phyloP scores from a whole-genome alignment of 2,329 filamentous ascomycete species.

The Dactylellina parvicollis region DNA sequence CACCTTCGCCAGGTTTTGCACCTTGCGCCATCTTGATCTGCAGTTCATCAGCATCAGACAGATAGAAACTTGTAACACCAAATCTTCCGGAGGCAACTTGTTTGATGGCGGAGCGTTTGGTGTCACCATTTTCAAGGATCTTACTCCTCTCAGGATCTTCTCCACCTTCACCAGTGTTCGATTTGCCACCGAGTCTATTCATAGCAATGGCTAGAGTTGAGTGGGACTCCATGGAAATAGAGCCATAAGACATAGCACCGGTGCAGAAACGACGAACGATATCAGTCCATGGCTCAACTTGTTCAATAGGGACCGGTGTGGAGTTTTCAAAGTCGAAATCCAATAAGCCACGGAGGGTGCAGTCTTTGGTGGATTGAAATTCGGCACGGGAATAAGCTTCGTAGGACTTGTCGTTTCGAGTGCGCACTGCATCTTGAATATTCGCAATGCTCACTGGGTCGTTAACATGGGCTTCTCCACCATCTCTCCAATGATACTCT shows the following conservation, averaged over 20 bases:
- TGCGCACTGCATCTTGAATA: slow-evolving; percentile 93
- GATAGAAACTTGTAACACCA: slow-evolving; percentile 92
- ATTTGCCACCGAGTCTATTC: slow-evolving; percentile 96
- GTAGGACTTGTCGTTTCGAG: slow-evolving; percentile 98
- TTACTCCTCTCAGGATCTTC: slow-evolving; percentile 92
- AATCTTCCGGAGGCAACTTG: slow-evolving; percentile 96
- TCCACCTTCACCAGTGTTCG: slow-evolving; percentile 96
- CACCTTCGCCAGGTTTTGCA: slow-evolving; percentile 96
- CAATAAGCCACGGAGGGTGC: slow-evolving; percentile 89
- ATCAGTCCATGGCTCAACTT: slow-evolving; percentile 97
- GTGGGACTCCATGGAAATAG: slow-evolving; percentile 98
- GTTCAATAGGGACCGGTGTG: slow-evolving; percentile 87
- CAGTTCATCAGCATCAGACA: slow-evolving; percentile 92
- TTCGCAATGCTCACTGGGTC: slow-evolving; percentile 95
- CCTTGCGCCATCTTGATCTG: slow-evolving; percentile 99
- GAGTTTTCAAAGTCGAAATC: slow-evolving; percentile 95
- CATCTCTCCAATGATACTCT: slow-evolving; percentile 98
- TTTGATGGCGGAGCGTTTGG: slow-evolving; percentile 97
- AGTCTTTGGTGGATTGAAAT: slow-evolving; percentile 96
- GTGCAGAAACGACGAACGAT: slow-evolving; percentile 97
- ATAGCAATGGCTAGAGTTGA: slow-evolving; percentile 94
- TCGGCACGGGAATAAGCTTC: slow-evolving; percentile 93
- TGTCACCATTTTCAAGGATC: slow-evolving; percentile 88
- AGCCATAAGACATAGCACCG: slow-evolving; percentile 97
- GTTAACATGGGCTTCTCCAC: slow-evolving; percentile 93